Evolutionary conservation across 2,329 filamentous ascomycete species (phyloP).

Genomic region (Cytospora paraplurivora): DNA sequence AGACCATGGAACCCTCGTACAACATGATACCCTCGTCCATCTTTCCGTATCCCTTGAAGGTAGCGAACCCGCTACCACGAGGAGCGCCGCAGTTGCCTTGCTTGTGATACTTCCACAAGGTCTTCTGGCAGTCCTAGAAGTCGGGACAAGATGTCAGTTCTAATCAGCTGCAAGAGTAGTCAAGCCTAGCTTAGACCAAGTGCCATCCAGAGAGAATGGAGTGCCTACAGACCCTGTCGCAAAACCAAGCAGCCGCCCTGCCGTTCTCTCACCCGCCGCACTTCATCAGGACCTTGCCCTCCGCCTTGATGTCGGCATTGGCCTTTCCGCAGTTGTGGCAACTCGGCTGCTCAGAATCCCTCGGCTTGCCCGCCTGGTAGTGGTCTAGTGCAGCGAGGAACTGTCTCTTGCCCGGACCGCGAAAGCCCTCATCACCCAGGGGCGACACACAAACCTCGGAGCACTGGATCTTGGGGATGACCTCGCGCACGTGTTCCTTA

Average conservation of each 20-base stretch:
- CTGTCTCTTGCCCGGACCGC: slow-evolving; percentile 30
- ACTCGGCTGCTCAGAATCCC: slow-evolving; percentile 29
- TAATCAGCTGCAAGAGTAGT: too few relatives aligned
- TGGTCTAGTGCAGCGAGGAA: slow-evolving; percentile 33
- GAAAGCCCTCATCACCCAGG: slow-evolving; percentile 27
- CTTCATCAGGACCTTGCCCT: slow-evolving; percentile 15
- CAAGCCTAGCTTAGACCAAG: background rate
- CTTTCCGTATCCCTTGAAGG: background rate
- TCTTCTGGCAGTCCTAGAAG: slow-evolving; percentile 26
- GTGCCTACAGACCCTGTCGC: slow-evolving; percentile 23
- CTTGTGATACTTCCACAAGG: slow-evolving; percentile 29
- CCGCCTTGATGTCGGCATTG: slow-evolving; percentile 13
- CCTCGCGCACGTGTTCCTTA: slow-evolving; percentile 27
- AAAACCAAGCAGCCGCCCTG: slow-evolving; percentile 24
- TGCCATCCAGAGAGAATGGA: slow-evolving; percentile 22
- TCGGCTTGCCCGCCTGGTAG: slow-evolving; percentile 31
- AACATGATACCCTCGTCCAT: background rate
- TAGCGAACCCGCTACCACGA: background rate
- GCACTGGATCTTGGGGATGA: slow-evolving; percentile 26
- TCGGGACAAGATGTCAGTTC: background rate
- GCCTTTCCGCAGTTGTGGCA: slow-evolving; percentile 18
- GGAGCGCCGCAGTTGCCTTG: slow-evolving; percentile 14
- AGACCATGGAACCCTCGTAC: slow-evolving; percentile 2
- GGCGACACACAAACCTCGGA: background rate
- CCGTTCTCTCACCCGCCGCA: slow-evolving; percentile 32